A percentile compares a stretch with the other conserved stretches of the same genome.
These are phyloP conservation scores for Colletotrichum karsti DNA, from an alignment of 2,329 filamentous ascomycete genomes.

Conservation along the genomic window DNA sequence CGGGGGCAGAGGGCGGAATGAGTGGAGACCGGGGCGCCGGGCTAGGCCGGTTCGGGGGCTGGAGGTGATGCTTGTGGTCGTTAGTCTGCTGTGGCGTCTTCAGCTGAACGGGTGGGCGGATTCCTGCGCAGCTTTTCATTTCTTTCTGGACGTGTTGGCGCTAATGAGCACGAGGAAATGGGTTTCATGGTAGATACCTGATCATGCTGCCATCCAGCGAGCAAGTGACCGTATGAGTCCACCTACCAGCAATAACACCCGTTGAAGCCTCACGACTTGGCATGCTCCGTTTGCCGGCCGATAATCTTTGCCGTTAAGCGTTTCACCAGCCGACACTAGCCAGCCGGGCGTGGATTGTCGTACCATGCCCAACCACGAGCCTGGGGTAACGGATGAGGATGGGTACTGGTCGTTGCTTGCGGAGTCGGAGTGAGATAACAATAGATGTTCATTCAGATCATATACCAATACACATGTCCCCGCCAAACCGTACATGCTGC, in stretches of 20 bases:
- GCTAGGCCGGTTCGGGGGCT: conserved; percentile 25
- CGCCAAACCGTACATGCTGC: conserved; percentile 9
- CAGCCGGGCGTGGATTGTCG: background rate
- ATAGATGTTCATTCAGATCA: background rate
- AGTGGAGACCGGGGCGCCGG: background rate
- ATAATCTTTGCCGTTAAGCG: background rate
- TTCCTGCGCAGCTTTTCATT: background rate
- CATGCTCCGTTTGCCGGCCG: background rate
- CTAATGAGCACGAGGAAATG: background rate
- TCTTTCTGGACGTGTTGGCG: background rate
- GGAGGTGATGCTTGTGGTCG: background rate
- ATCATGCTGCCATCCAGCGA: background rate
- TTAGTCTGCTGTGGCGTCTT: conserved; percentile 19
- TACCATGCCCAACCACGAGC: background rate
- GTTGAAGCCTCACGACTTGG: background rate
- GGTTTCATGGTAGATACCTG: background rate
- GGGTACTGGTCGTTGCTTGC: background rate
- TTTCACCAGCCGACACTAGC: conserved; percentile 3
- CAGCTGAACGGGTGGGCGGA: conserved; percentile 14
- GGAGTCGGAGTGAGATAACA: background rate
- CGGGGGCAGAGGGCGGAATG: conserved; percentile 20
- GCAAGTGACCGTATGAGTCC: background rate
- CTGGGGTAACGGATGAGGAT: background rate
- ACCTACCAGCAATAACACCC: background rate
- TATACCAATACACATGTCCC: conserved; percentile 8